Base-by-base conservation (phyloP, 2,329 filamentous ascomycete genomes). In the Xylaria sp. region DNA sequence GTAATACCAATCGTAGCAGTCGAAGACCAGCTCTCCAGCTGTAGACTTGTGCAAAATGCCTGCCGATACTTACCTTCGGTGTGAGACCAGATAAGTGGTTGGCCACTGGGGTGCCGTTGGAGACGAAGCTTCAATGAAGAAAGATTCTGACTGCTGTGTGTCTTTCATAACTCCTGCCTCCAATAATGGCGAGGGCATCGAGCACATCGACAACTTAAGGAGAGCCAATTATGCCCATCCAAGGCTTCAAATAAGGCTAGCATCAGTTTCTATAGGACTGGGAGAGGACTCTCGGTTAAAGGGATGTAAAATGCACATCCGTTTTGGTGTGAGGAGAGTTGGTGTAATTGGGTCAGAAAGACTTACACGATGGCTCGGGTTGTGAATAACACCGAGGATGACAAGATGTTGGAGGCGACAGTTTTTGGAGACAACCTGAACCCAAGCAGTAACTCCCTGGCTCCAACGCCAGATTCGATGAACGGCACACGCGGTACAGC, bases 11-110 rank as follows among this genome's bases (percentile, higher is more conserved):
- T 48, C 23, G 28, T 6, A 23, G 46, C 63, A 20, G 46, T 57
- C 36, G 23, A 61, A 62, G 51, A 33, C 44, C 31, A 48, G 31
- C 61, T 42, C n/a, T 44, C 57, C 60, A 69, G 63, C 51, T 54
- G 60, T 48, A 60, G 48, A 60, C 53, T 49, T 23, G 46, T 59
- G 36, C 42, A 46, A 57, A 38, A 42, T 67, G 64, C 67, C 58
- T 67, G 64, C 63, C 61, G 69, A 40, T 40, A 23, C 10, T 61
- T n/a, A 56, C 66, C 58, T 54, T 71, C 64, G 69, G 67, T 69
- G 69, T 63, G 28, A 53, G 57, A 26, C n/a, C 58, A 53, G 58
- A 48, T 61, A 60, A 38, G 11, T 46, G n/a, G 40, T 38, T 53
- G 6, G 28, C 53, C 26, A n/a, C 46, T 48, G 42, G n/a, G 51